A percentile compares a stretch with the other conserved stretches of the same genome.
These are phyloP conservation scores for Saussurea involucrata DNA, from an alignment of 129 eudicot species.

Conservation along the genomic window DNA sequence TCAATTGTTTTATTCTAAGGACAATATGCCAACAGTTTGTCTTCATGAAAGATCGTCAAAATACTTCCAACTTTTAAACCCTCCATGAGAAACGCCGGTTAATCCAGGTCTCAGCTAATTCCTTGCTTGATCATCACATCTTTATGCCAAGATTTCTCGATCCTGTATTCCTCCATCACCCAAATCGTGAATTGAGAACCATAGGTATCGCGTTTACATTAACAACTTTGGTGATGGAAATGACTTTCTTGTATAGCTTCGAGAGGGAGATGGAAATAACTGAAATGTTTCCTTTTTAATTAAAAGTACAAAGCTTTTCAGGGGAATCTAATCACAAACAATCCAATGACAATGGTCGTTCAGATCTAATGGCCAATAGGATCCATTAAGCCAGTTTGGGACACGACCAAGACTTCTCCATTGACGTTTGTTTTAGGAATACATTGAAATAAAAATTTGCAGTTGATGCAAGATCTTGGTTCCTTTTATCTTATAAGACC, in stretches of 20 bases:
- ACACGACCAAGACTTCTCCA: background rate
- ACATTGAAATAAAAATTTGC: too few relatives aligned
- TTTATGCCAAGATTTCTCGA: constrained; percentile 41
- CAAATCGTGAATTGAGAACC: constrained; percentile 33
- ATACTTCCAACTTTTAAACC: constrained; percentile 24
- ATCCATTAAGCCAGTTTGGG: background rate
- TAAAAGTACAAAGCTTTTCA: background rate
- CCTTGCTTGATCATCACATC: constrained; percentile 30
- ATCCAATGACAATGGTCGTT: background rate
- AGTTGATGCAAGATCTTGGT: too few relatives aligned
- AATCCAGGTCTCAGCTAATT: constrained; percentile 8
- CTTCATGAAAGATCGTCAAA: background rate
- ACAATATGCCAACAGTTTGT: background rate
- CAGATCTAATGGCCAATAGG: background rate
- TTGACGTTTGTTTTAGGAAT: too few relatives aligned
- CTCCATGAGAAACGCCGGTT: constrained; percentile 8
- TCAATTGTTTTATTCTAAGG: constrained; percentile 1
- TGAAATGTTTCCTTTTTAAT: constrained; percentile 4
- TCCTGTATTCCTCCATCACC: constrained; percentile 56
- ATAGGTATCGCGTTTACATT: constrained; percentile 12
- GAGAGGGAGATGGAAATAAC: constrained; percentile 18
- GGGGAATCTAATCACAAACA: background rate
- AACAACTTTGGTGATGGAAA: too few relatives aligned
- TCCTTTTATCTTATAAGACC: too few relatives aligned
- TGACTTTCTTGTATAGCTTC: background rate